Conservation (phyloP, 768 basidiomycete species). For the Coprinopsis marcescibilis region DNA sequence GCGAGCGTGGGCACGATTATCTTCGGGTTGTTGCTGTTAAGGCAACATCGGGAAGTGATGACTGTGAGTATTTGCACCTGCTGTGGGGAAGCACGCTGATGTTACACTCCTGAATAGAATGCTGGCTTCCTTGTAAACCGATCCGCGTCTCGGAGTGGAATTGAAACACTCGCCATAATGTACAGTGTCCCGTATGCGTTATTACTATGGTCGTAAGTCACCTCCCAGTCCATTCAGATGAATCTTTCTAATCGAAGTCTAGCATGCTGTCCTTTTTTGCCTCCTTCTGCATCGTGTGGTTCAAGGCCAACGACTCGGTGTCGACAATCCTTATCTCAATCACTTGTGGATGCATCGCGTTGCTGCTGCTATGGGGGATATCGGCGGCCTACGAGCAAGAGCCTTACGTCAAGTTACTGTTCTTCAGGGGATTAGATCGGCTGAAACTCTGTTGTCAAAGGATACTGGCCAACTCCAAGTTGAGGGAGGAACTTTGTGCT, state of each 20-base stretch:
- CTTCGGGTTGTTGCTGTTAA: conserved; percentile 10
- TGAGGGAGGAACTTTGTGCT: too few species aligned
- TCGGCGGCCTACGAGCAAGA: conserved; percentile 14
- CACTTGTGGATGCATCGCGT: conserved; percentile 10
- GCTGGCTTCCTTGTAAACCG: conserved; percentile 4
- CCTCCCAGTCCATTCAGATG: background rate
- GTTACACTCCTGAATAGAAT: background rate
- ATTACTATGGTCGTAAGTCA: conserved; percentile 11
- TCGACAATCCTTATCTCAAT: conserved; percentile 14
- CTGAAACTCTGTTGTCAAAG: too few species aligned
- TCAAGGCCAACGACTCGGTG: conserved; percentile 10
- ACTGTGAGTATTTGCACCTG: background rate
- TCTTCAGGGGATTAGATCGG: background rate
- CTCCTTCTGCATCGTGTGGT: conserved; percentile 20
- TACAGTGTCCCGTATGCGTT: conserved; percentile 12
- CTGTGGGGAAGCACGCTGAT: background rate
- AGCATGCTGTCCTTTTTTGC: conserved; percentile 21
- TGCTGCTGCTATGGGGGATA: conserved; percentile 18
- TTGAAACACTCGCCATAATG: conserved; percentile 13
- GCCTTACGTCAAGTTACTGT: conserved; percentile 13
- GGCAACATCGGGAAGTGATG: conserved; percentile 8
- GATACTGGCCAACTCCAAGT: too few species aligned
- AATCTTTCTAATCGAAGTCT: background rate
- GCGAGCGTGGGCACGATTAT: conserved; percentile 13
- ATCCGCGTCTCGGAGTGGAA: conserved; percentile 4